Evolutionary conservation across 257 asterid genomes (phyloP), one percentile per base, ranked within the genome.

Genomic region (Verbena officinalis): DNA sequence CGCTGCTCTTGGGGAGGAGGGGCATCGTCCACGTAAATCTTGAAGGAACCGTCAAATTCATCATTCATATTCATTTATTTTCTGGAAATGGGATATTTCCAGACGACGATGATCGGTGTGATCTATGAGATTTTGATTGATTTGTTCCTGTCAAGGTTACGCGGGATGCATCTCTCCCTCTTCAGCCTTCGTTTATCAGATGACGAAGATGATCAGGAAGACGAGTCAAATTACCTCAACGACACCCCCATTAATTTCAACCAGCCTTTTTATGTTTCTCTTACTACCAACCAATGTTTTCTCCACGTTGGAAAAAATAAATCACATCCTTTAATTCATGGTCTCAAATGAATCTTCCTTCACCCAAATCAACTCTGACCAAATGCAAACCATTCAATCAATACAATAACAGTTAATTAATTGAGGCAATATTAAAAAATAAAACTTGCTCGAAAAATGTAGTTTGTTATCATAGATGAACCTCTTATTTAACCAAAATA

Each of bases 21-120:
- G 17, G 65, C 68, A 71, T 77, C n/a, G n/a, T n/a, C 83, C 59
- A 67, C 63, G 59, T 50, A 59, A 45, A 80, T 74, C 78, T 60
- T 80, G 64, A 77, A 80, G 44, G 86, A 74, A 55, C 74, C 78
- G 40, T 68, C 78, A 7, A 68, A 71, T 1, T 52, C 1, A 1
- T 68, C 67, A 2, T 27, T 55, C 78, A 67, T 70, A 15, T 64
- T 70, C 55, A 27, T 27, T 2, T 27, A 5, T 2, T 27, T 27
- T 72, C 66, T 72, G n/a, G n/a, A n/a, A n/a, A n/a, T 72, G 63
- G 14, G 38, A 59, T 38, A 66, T 55, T 46, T 23, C 75, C 65
- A 15, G 75, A 17, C n/a, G n/a, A n/a, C n/a, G n/a, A n/a, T n/a
- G n/a, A n/a, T n/a, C n/a, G n/a, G n/a, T n/a, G n/a, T n/a, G n/a